phyloP scores from a whole-genome alignment of 805 yeast genomes.

The Starmerella etchellsii region DNA sequence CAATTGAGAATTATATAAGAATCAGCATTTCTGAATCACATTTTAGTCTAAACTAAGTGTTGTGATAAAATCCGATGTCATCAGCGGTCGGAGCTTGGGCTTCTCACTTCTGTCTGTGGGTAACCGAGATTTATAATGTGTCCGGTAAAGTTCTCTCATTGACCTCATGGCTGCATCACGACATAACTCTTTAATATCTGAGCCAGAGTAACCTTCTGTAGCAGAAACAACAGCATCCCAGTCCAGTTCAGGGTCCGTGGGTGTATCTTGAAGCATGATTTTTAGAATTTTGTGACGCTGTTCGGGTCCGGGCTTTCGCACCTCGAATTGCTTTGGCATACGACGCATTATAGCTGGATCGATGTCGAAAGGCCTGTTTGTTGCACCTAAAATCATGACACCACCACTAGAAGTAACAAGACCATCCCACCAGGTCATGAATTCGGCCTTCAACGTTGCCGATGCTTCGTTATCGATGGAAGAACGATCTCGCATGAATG shows the following conservation, averaged over 20 bases:
- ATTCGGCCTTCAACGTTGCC: slow-evolving; percentile 86
- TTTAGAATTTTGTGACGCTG: slow-evolving; percentile 60
- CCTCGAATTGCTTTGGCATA: slow-evolving; percentile 79
- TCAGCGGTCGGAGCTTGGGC: slow-evolving; percentile 46
- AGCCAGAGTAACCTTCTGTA: slow-evolving; percentile 75
- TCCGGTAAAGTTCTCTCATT: slow-evolving; percentile 67
- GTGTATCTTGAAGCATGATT: slow-evolving; percentile 56
- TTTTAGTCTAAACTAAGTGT: slow-evolving; percentile 1
- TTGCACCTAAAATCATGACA: slow-evolving; percentile 82
- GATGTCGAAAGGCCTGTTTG: slow-evolving; percentile 82
- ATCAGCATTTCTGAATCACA: no score
- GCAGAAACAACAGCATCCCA: slow-evolving; percentile 43
- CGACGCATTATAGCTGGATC: slow-evolving; percentile 87
- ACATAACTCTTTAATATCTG: slow-evolving; percentile 81
- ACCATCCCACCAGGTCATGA: slow-evolving; percentile 98
- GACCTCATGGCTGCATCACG: slow-evolving; percentile 87
- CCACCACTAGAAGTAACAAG: slow-evolving; percentile 52
- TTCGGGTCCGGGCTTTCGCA: slow-evolving; percentile 51
- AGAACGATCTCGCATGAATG: slow-evolving; percentile 76
- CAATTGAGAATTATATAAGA: no score
- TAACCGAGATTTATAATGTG: slow-evolving; percentile 9
- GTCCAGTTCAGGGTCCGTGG: slow-evolving; percentile 48
- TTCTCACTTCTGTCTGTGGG: slow-evolving; percentile 27
- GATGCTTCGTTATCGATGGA: slow-evolving; percentile 89
- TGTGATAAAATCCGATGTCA: slow-evolving; percentile 43